Percentiles rank a stretch among this genome's conserved stretches.
These are phyloP conservation scores for Trametes villosa DNA, from an alignment of 768 basidiomycete species.

Conservation along the genomic window DNA sequence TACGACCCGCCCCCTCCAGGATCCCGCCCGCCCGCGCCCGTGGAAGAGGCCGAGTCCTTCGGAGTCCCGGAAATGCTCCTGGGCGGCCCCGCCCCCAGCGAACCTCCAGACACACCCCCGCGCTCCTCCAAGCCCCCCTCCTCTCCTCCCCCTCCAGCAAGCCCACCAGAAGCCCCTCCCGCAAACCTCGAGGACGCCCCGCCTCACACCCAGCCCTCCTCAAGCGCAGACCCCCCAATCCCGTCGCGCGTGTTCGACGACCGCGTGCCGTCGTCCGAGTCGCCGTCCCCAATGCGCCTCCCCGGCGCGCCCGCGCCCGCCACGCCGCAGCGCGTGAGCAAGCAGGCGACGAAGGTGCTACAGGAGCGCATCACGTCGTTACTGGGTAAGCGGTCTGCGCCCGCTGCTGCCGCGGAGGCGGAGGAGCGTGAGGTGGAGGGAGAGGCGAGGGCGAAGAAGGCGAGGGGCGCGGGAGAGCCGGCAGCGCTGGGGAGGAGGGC, in stretches of 20 bases:
- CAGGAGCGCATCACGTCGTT: conserved; percentile 71
- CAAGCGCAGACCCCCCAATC: conserved; percentile 19
- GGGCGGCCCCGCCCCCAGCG: neutral
- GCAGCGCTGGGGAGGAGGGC: conserved; percentile 40
- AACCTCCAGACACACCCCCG: neutral
- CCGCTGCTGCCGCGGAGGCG: conserved; percentile 20
- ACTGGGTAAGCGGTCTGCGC: conserved; percentile 68
- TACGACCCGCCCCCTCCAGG: conserved; percentile 7
- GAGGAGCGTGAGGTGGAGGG: conserved; percentile 30
- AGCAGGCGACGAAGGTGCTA: conserved; percentile 54
- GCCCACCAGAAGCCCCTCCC: neutral
- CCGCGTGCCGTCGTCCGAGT: conserved; percentile 62
- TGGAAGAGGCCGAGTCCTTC: conserved; percentile 17
- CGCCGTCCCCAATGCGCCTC: conserved; percentile 45
- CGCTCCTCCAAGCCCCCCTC: neutral
- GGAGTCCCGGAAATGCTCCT: conserved; percentile 13
- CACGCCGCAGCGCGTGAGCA: conserved; percentile 30
- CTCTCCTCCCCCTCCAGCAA: neutral
- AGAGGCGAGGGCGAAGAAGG: conserved; percentile 4
- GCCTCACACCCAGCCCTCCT: neutral
- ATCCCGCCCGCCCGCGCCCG: neutral
- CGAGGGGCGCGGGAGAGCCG: no score
- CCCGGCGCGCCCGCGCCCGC: conserved; percentile 34
- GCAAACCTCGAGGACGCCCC: neutral
- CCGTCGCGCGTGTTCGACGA: conserved; percentile 9